These are phyloP conservation scores for Hygrophoropsis aurantiaca DNA, from an alignment of 768 basidiomycete genomes.

Conservation along the genomic window DNA sequence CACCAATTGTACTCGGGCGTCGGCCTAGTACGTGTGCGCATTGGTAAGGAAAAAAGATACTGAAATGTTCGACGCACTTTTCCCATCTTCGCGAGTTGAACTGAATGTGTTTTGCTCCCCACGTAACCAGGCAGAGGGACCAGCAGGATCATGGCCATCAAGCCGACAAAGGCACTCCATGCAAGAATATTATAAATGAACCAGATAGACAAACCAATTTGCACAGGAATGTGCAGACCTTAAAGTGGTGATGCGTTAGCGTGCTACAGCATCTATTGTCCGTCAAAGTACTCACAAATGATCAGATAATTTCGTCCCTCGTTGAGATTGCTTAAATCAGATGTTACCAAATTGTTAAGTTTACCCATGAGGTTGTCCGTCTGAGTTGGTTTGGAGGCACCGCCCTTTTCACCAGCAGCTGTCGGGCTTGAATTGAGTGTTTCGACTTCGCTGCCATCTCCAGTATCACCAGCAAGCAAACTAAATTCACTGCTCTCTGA, in stretches of 20 bases:
- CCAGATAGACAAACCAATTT: slow-evolving; percentile 29
- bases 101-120: slow-evolving; percentile 43
- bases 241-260: not conserved
- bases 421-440: slow-evolving; percentile 1
- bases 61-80: slow-evolving; percentile 30
- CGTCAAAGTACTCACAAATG: slow-evolving; percentile 3
- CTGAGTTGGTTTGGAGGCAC: slow-evolving; percentile 13
- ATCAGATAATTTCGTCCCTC: slow-evolving; percentile 13
- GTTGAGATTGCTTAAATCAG: slow-evolving; percentile 21
- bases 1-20: slow-evolving; percentile 59
- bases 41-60: no score
- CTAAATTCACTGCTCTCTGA: slow-evolving; percentile 12
- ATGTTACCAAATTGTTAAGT: slow-evolving; percentile 74
- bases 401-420: slow-evolving; percentile 1
- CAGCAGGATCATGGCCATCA: slow-evolving; percentile 49
- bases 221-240: slow-evolving; percentile 11
- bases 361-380: slow-evolving; percentile 65
- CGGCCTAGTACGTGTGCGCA: slow-evolving; percentile 34
- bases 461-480: slow-evolving; percentile 11
- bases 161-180: slow-evolving; percentile 57
- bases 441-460: slow-evolving; percentile 4
- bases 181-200: slow-evolving; percentile 50
- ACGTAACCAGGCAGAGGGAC: slow-evolving; percentile 61
- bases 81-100: slow-evolving; percentile 51
- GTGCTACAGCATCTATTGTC: not conserved